Conservation (phyloP, 2,329 filamentous ascomycete genomes). For the Clonostachys chloroleuca region DNA sequence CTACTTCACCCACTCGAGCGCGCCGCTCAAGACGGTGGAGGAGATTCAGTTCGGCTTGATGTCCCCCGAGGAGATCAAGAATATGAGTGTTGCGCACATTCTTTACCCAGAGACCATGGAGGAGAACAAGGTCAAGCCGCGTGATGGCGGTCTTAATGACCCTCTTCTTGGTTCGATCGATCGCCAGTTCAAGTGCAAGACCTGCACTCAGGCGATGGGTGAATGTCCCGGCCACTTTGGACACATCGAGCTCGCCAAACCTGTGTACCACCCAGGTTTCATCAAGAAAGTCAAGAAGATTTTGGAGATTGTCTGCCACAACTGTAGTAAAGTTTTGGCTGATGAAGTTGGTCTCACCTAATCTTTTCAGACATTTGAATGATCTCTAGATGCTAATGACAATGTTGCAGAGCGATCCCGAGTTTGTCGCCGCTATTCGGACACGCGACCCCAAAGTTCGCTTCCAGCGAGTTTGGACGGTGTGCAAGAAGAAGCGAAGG, state of each 20-base stretch:
- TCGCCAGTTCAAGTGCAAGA: conserved; percentile 90
- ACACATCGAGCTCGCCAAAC: conserved; percentile 95
- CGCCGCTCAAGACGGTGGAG: conserved; percentile 94
- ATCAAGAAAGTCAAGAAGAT: conserved; percentile 99
- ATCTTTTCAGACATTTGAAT: conserved; percentile 48
- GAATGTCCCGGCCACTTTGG: conserved; percentile 98
- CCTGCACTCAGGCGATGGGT: conserved; percentile 91
- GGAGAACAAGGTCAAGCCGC: conserved; percentile 85
- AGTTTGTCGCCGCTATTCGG: conserved; percentile 76
- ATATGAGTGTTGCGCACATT: conserved; percentile 94
- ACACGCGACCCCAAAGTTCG: conserved; percentile 90
- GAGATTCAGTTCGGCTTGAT: conserved; percentile 99
- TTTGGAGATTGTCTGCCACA: conserved; percentile 97
- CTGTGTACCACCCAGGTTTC: conserved; percentile 93
- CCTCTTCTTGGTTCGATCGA: conserved; percentile 95
- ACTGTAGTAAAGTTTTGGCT: conserved; percentile 95
- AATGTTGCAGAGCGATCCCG: conserved; percentile 69
- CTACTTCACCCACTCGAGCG: conserved; percentile 85
- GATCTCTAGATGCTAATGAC: conserved; percentile 56
- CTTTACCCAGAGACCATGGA: conserved; percentile 99
- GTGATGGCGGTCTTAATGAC: conserved; percentile 90
- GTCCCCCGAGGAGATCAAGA: conserved; percentile 98
- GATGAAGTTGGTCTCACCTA: conserved; percentile 83
- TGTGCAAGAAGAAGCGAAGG: conserved; percentile 82
- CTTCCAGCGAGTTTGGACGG: conserved; percentile 87